Base-by-base conservation (phyloP, 305 asterid species). In the Rubia balearica region DNA sequence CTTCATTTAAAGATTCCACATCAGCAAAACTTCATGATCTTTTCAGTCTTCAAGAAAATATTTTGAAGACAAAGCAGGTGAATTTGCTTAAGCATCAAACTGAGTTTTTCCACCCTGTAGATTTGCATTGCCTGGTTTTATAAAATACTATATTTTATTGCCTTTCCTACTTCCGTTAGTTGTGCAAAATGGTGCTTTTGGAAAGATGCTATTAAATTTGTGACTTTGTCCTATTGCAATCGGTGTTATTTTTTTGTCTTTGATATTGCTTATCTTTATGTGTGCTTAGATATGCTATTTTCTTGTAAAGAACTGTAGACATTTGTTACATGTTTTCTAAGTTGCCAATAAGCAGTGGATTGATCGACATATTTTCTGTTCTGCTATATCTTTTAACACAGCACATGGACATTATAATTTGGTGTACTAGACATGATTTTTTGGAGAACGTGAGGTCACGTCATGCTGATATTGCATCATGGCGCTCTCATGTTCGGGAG, bases 61-160 rank as follows among this genome's bases (percentile, higher is more conserved):
- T 88, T 76, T 68, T 88, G 78, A 95, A 83, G 91, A 85, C 96
- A 73, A 91, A 90, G 80, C 99, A 95, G 97, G 99, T 95, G 79
- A 45, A 78, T 73, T 43, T 41, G 73, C 74, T 56, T 66, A 67
- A 74, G 21, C 66, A 75, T 65, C 61, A 33, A 48, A 36, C 61
- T 46, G 55, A 66, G 51, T 59, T 57, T 48, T 42, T 68, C 33
- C 30, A 43, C 43, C 22, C 6, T 38, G 60, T 49, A 57, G 42
- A 38, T 72, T 57, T 36, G 60, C 67, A 41, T 19, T 13, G 71
- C n/a, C 27, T 42, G 60, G 51, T 30, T 10, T 67, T 24, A 55
- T 27, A 65, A 30, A 62, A 68, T 61, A 14, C 62, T 62, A 7
- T 21, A 69, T 43, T 75, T 43, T n/a, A 10, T 48, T 30, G 49